Percentiles rank a stretch among this genome's conserved stretches.
Evolutionary conservation across 257 asterid species (phyloP).

Genomic region (Nicotiana obtusifolia): DNA sequence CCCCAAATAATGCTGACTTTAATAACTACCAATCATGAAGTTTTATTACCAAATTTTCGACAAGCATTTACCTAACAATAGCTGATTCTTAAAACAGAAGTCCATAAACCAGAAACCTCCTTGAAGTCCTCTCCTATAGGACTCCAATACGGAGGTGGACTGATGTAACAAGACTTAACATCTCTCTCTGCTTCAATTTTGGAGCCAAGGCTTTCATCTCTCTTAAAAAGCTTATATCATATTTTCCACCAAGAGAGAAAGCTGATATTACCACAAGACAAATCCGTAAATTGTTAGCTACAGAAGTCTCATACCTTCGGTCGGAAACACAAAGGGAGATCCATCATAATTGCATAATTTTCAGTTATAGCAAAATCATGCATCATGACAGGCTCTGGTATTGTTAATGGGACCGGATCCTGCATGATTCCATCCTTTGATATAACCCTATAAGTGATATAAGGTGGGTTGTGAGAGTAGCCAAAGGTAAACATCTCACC

Average conservation of each 20-base stretch:
- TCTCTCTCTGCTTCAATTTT: neutral
- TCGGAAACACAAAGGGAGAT: constrained; percentile 76
- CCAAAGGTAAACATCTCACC: constrained; percentile 99
- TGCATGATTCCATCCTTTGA: constrained; percentile 87
- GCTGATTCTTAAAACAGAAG: neutral
- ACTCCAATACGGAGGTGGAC: constrained; percentile 1
- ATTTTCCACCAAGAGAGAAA: neutral
- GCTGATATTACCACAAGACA: neutral
- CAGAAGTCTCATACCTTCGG: constrained; percentile 56
- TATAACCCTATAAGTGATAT: constrained; percentile 82
- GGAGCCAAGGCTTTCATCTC: neutral
- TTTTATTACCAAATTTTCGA: neutral
- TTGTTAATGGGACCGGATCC: constrained; percentile 91
- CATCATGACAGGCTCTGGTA: constrained; percentile 83
- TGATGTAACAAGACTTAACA: neutral
- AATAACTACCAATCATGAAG: neutral
- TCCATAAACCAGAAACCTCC: neutral
- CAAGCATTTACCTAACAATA: neutral
- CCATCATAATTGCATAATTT: constrained; percentile 90
- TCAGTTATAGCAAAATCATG: constrained; percentile 99
- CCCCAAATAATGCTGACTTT: neutral
- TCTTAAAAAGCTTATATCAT: neutral
- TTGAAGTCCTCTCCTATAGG: neutral
- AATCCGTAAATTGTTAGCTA: neutral
- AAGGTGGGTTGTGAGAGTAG: constrained; percentile 67